phyloP scores from a whole-genome alignment of 768 basidiomycete species.

The Krasilnikovozyma curviuscula region DNA sequence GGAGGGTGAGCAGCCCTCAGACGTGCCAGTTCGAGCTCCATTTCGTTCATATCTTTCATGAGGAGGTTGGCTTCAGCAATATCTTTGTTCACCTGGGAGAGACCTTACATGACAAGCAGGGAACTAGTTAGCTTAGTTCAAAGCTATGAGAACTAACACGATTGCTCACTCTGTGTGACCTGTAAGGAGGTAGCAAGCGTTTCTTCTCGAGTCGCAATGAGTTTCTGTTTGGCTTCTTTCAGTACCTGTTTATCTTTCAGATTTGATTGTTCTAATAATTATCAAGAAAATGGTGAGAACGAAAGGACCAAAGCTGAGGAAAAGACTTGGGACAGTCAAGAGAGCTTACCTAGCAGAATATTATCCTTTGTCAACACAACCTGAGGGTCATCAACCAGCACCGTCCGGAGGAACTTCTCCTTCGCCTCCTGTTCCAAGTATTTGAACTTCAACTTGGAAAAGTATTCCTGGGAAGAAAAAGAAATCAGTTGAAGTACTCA shows the following conservation, averaged over 20 bases:
- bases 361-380: conserved; percentile 65
- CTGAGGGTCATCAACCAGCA: conserved; percentile 67
- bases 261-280: not conserved
- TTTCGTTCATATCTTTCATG: conserved; percentile 47
- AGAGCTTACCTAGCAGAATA: conserved; percentile 31
- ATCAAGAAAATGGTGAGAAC: not conserved
- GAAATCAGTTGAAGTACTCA: not conserved
- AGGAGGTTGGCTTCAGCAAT: conserved; percentile 17
- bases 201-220: not conserved
- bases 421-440: conserved; percentile 82
- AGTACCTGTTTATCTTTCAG: conserved; percentile 37
- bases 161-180: not conserved
- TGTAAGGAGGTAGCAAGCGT: no score
- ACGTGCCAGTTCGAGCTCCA: conserved; percentile 56
- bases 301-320: not conserved
- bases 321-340: not conserved
- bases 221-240: conserved; percentile 39
- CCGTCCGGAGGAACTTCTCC: conserved; percentile 65
- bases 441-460: conserved; percentile 69
- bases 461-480: conserved; percentile 7
- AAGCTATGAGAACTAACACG: not conserved
- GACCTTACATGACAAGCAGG: conserved; percentile 10
- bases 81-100: conserved; percentile 12
- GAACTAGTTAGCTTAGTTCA: not conserved
- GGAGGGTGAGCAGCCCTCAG: conserved; percentile 59